Percentiles rank a stretch among this genome's conserved stretches.
Conservation (phyloP, 495 filamentous ascomycete species). For the Aspergillus baeticus region DNA sequence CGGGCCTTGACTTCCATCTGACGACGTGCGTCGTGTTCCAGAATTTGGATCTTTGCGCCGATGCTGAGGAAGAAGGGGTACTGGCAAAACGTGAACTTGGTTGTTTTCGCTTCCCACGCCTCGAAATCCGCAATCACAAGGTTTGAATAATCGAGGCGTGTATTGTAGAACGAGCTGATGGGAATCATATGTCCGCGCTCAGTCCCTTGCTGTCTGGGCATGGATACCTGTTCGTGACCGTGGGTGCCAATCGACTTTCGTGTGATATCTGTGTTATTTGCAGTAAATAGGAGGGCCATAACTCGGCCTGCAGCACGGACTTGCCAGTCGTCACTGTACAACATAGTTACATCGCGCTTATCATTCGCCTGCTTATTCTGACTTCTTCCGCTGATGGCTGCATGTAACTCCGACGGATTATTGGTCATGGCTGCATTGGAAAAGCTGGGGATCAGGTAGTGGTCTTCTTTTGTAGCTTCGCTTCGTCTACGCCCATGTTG, state of each 20-base stretch:
- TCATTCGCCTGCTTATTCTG: conserved; percentile 42
- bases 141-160: conserved; percentile 79
- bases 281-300: conserved; percentile 79
- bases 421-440: conserved; percentile 57
- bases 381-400: conserved; percentile 65
- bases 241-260: conserved; percentile 29
- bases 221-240: conserved; percentile 20
- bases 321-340: conserved; percentile 90
- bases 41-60: conserved; percentile 87
- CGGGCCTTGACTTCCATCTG: conserved; percentile 91
- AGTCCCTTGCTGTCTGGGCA: conserved; percentile 40
- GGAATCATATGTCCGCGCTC: conserved; percentile 65
- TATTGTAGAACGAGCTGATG: conserved; percentile 85
- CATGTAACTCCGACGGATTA: conserved; percentile 71
- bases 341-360: conserved; percentile 49
- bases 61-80: conserved; percentile 94
- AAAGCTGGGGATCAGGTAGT: conserved; percentile 69
- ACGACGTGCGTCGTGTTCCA: conserved; percentile 85
- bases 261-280: conserved; percentile 61
- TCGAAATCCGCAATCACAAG: conserved; percentile 81
- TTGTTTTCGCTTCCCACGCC: conserved; percentile 73
- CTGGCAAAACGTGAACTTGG: conserved; percentile 87
- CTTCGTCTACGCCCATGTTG: conserved; percentile 68
- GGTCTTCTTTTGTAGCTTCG: conserved; percentile 52
- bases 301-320: conserved; percentile 78